Conservation (phyloP, 2,329 filamentous ascomycete species). For the Elsinoe fawcettii region DNA sequence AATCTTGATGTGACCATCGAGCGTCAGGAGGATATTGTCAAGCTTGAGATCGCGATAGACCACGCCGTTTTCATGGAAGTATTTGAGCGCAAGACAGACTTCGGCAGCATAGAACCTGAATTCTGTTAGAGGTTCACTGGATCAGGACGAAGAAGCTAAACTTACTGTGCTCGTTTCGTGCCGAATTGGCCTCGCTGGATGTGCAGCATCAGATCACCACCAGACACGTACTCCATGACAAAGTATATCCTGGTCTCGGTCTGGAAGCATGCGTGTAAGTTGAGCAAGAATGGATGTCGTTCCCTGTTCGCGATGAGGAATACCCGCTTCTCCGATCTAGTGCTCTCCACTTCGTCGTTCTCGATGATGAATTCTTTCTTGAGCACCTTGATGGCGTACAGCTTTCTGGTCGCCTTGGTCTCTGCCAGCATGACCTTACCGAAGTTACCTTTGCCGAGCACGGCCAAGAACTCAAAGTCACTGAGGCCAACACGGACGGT, state of each 20-base stretch:
- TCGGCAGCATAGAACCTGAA: slow-evolving; percentile 89
- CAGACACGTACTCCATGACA: slow-evolving; percentile 98
- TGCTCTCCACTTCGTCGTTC: slow-evolving; percentile 98
- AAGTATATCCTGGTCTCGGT: slow-evolving; percentile 98
- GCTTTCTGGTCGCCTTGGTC: slow-evolving; percentile 81
- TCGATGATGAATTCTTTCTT: slow-evolving; percentile 99
- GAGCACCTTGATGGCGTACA: slow-evolving; percentile 97
- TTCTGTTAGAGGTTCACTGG: slow-evolving; percentile 21
- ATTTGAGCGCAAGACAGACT: slow-evolving; percentile 93
- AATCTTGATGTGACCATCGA: slow-evolving; percentile 98
- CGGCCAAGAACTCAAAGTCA: slow-evolving; percentile 98
- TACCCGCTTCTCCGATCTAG: slow-evolving; percentile 92
- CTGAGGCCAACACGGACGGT: slow-evolving; percentile 86
- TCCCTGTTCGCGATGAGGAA: slow-evolving; percentile 97
- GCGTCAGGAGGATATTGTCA: slow-evolving; percentile 83
- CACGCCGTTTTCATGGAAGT: slow-evolving; percentile 98
- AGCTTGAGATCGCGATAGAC: slow-evolving; percentile 83
- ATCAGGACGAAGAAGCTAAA: slow-evolving; percentile 21
- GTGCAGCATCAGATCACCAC: slow-evolving; percentile 97
- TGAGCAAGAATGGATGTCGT: slow-evolving; percentile 89
- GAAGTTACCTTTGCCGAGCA: slow-evolving; percentile 97
- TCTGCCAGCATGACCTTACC: slow-evolving; percentile 99
- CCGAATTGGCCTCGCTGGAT: slow-evolving; percentile 96
- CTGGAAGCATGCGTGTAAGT: slow-evolving; percentile 95
- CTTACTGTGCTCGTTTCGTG: slow-evolving; percentile 88